Evolutionary conservation across 345 rosid species (phyloP).

Genomic region (Pistacia atlantica): DNA sequence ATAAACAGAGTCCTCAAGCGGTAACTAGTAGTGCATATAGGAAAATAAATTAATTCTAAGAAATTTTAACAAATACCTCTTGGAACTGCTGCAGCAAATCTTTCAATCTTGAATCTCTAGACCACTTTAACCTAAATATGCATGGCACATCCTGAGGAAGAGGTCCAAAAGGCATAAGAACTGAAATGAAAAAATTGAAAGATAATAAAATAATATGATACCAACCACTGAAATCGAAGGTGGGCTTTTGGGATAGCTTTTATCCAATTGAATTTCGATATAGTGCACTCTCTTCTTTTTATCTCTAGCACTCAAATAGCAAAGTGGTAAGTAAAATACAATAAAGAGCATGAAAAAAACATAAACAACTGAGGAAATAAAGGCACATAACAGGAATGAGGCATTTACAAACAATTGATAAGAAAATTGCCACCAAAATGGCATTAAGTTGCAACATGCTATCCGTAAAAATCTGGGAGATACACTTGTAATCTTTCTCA

Average conservation of each 20-base stretch:
- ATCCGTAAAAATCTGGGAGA: neutral
- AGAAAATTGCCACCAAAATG: neutral
- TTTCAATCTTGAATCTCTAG: constrained; percentile 58
- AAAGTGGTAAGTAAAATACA: constrained; percentile 8
- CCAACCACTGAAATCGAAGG: constrained; percentile 80
- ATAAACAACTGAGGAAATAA: constrained; percentile 13
- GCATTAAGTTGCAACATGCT: neutral
- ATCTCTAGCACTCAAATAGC: constrained; percentile 47
- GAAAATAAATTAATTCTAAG: neutral
- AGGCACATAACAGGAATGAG: neutral
- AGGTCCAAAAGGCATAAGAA: constrained; percentile 6
- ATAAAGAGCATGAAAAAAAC: constrained; percentile 1
- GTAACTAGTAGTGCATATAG: neutral
- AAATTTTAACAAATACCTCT: constrained; percentile 38
- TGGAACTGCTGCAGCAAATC: constrained; percentile 61
- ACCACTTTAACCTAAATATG: constrained; percentile 61
- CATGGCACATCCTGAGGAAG: constrained; percentile 64
- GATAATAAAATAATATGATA: constrained; percentile 14
- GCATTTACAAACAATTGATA: neutral
- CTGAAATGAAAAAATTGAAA: constrained; percentile 7
- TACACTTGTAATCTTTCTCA: neutral
- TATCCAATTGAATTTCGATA: constrained; percentile 57
- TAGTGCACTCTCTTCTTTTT: constrained; percentile 55
- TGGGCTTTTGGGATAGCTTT: constrained; percentile 55
- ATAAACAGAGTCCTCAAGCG: neutral